Percentiles rank a stretch among this genome's conserved stretches.
phyloP scores from a whole-genome alignment of 2,329 filamentous ascomycete species.

The Stromatinia cepivora region DNA sequence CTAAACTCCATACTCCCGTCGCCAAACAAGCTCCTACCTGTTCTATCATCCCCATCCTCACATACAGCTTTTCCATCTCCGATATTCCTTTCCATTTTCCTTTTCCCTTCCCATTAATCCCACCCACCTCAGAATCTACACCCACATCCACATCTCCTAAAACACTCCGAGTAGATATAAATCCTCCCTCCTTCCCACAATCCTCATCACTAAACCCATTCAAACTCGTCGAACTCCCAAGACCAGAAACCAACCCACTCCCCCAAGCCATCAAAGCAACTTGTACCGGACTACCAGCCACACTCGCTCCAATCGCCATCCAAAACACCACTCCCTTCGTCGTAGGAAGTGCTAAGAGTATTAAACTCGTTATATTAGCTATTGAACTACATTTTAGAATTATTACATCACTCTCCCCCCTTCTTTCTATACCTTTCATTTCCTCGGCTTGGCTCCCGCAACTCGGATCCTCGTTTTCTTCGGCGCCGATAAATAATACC shows the following conservation, averaged over 20 bases:
- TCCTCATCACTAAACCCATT: not conserved
- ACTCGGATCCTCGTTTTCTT: not conserved
- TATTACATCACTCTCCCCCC: not conserved
- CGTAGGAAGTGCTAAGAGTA: conserved; percentile 1
- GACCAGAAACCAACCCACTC: not conserved
- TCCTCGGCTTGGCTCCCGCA: not conserved
- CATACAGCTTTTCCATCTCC: not conserved
- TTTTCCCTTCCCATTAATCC: not conserved
- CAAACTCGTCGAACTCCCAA: too few relatives aligned
- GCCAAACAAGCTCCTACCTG: conserved; percentile 1
- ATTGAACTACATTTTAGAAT: not conserved
- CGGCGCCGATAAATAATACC: not conserved
- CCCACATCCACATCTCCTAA: not conserved
- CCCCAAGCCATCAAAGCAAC: conserved; percentile 2
- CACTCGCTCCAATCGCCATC: not conserved
- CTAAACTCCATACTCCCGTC: conserved; percentile 14
- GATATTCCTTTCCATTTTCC: not conserved
- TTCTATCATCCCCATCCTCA: conserved; percentile 2
- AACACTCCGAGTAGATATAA: too few relatives aligned
- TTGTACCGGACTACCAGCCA: not conserved
- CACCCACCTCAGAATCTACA: not conserved
- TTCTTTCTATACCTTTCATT: not conserved
- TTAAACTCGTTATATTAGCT: not conserved
- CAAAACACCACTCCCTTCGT: not conserved
- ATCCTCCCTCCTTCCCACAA: not conserved